phyloP scores from a whole-genome alignment of 768 basidiomycete species.

The Suillus weaverae region DNA sequence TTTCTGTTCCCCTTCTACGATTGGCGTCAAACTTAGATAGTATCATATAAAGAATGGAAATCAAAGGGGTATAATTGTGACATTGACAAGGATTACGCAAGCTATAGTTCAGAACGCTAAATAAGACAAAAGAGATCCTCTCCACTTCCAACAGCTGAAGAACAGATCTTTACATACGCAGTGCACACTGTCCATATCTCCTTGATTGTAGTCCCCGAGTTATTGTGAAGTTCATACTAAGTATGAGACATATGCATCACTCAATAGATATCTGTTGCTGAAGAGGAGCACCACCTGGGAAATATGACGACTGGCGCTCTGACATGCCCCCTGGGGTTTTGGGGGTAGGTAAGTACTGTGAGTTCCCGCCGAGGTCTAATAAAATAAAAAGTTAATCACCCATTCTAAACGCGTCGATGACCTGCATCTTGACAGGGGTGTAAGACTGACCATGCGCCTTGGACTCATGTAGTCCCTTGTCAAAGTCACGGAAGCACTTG shows the following conservation, averaged over 20 bases:
- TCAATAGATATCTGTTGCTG: conserved; percentile 77
- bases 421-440: conserved; percentile 31
- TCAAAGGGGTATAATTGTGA: not conserved
- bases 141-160: too few relatives aligned
- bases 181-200: not conserved
- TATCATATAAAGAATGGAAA: conserved; percentile 8
- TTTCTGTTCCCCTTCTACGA: not conserved
- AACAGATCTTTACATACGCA: not conserved
- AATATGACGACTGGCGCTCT: conserved; percentile 48
- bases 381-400: conserved; percentile 35
- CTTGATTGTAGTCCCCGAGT: conserved; percentile 9
- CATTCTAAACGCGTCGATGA: conserved; percentile 26
- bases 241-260: conserved; percentile 33
- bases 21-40: not conserved
- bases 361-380: conserved; percentile 49
- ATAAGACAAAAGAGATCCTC: conserved; percentile 13
- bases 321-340: conserved; percentile 46
- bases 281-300: conserved; percentile 49
- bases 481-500: conserved; percentile 80
- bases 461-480: conserved; percentile 70
- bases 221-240: conserved; percentile 5
- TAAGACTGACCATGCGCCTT: conserved; percentile 72
- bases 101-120: conserved; percentile 18
- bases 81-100: conserved; percentile 23
- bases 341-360: conserved; percentile 41